Evolutionary conservation across 805 yeast genomes (phyloP).

Genomic region (Candida ascalaphidarum): DNA sequence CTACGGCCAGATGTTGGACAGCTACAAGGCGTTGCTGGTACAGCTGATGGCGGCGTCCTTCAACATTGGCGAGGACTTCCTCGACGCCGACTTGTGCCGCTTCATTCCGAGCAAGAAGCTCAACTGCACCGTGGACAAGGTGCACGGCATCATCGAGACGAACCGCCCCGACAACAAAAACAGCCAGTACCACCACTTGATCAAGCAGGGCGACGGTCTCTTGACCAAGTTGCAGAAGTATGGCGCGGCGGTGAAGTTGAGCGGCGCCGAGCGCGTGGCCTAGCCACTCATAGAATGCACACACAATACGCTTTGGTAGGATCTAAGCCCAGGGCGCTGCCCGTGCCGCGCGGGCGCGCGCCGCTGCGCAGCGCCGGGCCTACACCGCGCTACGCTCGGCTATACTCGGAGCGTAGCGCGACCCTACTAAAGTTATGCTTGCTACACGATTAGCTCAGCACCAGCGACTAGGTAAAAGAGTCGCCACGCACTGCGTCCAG

Average conservation of each 20-base stretch:
- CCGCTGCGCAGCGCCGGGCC: too few species aligned
- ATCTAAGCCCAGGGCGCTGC: too few species aligned
- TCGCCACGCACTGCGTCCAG: too few species aligned
- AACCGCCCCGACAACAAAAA: constrained; percentile 95
- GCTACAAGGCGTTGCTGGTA: constrained; percentile 83
- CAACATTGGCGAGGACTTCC: constrained; percentile 79
- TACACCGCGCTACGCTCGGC: too few species aligned
- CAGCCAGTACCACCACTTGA: constrained; percentile 79
- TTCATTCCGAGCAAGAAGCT: constrained; percentile 90
- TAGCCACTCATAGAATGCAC: too few species aligned
- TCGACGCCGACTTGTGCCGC: constrained; percentile 80
- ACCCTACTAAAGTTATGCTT: too few species aligned
- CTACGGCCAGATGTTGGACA: constrained; percentile 86
- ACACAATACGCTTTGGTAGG: too few species aligned
- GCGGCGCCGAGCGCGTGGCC: constrained; percentile 73
- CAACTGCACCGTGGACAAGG: constrained; percentile 93
- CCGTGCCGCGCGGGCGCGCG: too few species aligned
- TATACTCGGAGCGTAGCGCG: too few species aligned
- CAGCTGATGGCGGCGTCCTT: constrained; percentile 92
- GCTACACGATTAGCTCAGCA: too few species aligned
- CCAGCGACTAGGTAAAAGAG: too few species aligned
- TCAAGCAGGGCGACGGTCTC: constrained; percentile 87
- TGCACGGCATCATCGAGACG: constrained; percentile 90
- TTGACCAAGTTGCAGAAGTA: constrained; percentile 93
- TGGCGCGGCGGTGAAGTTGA: constrained; percentile 92